phyloP scores from a whole-genome alignment of 768 basidiomycete species.

The Hygrocybe coccinea region DNA sequence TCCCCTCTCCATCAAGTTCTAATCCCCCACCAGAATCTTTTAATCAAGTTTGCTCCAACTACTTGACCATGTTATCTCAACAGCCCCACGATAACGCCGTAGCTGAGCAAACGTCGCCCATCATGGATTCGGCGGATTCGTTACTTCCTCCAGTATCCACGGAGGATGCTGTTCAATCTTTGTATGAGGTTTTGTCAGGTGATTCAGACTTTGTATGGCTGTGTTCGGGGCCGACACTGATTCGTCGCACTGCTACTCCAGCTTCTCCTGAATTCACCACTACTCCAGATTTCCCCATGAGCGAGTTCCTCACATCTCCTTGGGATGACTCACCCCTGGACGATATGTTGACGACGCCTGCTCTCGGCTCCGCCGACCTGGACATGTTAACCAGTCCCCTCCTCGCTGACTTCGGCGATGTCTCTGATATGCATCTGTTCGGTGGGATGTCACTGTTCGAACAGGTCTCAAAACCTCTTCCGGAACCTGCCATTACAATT shows the following conservation, averaged over 20 bases:
- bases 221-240: constrained; percentile 1
- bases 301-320: constrained; percentile 33
- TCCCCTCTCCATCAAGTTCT: constrained; percentile 26
- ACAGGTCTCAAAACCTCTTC: constrained; percentile 1
- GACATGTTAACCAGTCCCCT: constrained; percentile 25
- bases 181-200: constrained; percentile 15
- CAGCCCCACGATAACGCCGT: constrained; percentile 39
- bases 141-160: constrained; percentile 16
- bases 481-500: background rate
- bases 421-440: constrained; percentile 6
- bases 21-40: constrained; percentile 32
- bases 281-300: constrained; percentile 24
- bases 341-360: constrained; percentile 38
- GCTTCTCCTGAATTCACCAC: constrained; percentile 23
- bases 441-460: constrained; percentile 25
- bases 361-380: constrained; percentile 20
- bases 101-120: constrained; percentile 28
- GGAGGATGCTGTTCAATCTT: constrained; percentile 20
- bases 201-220: background rate
- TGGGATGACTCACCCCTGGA: constrained; percentile 33
- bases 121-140: constrained; percentile 24
- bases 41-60: constrained; percentile 51
- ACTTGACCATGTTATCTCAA: constrained; percentile 63
- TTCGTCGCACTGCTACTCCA: background rate
- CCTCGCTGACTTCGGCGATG: constrained; percentile 12